Evolutionary conservation across 1,284 basidiomycete genomes (phyloP).

Genomic region (Naganishia cerealis): DNA sequence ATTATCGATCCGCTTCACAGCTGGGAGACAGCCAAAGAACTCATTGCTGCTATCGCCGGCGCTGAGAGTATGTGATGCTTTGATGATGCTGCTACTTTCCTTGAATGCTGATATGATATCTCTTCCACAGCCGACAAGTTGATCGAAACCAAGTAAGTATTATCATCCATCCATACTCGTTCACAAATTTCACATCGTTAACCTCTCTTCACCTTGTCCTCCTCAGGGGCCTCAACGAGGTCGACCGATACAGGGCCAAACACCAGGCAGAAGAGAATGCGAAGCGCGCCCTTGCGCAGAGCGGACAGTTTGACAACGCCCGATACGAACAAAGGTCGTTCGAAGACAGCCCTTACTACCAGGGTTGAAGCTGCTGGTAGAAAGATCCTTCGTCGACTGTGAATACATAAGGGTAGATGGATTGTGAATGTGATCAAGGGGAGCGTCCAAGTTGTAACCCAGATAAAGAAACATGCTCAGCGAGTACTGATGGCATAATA

Average conservation of each 20-base stretch:
- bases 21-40: not conserved
- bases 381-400: too few species aligned
- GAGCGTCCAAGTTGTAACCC: too few species aligned
- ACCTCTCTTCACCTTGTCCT: not conserved
- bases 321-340: not conserved
- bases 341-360: not conserved
- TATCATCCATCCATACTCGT: not conserved
- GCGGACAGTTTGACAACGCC: slow-evolving; percentile 21
- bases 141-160: slow-evolving; percentile 31
- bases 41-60: slow-evolving; percentile 38
- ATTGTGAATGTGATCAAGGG: too few species aligned
- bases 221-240: not conserved
- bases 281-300: slow-evolving; percentile 19
- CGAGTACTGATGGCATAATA: too few species aligned
- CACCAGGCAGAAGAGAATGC: slow-evolving; percentile 26
- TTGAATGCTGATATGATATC: not conserved
- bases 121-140: slow-evolving; percentile 39
- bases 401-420: too few species aligned
- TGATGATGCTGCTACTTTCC: not conserved
- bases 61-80: slow-evolving; percentile 33
- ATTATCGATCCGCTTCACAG: not conserved
- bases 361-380: too few species aligned
- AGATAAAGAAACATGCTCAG: too few species aligned
- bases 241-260: not conserved
- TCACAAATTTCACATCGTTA: not conserved